phyloP scores from a whole-genome alignment of 106 monocot genomes.

The Acanthochlamys bracteata region DNA sequence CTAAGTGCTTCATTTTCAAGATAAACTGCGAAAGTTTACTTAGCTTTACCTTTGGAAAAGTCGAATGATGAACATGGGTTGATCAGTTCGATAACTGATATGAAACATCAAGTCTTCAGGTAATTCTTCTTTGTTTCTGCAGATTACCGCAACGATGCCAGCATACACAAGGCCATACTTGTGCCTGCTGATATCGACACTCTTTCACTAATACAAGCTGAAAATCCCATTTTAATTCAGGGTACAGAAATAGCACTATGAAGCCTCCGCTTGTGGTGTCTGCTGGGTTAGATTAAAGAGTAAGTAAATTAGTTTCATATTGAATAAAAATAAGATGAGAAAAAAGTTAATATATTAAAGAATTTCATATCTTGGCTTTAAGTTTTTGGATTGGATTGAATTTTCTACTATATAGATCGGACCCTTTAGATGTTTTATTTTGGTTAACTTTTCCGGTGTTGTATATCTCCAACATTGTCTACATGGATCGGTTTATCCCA shows the following conservation, averaged over 20 bases:
- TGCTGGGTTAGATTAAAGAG: no score
- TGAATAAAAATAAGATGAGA: no score
- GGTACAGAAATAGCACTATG: slow-evolving; percentile 76
- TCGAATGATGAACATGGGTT: slow-evolving; percentile 88
- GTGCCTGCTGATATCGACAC: slow-evolving; percentile 91
- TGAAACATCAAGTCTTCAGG: slow-evolving; percentile 92
- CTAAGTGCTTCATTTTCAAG: no score
- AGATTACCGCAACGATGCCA: slow-evolving; percentile 79
- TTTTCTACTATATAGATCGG: no score
- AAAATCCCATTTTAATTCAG: slow-evolving; percentile 89
- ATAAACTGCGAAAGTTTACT: neutral
- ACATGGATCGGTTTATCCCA: slow-evolving; percentile 78
- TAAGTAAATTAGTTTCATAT: no score
- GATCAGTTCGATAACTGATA: slow-evolving; percentile 89
- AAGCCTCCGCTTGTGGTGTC: slow-evolving; percentile 83
- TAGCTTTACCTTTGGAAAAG: slow-evolving; percentile 66
- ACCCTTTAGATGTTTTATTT: no score
- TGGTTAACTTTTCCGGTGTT: no score
- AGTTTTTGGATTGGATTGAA: no score
- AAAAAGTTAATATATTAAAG: no score
- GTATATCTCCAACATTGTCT: no score
- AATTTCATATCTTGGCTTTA: no score
- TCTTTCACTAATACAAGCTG: slow-evolving; percentile 70
- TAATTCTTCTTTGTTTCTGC: slow-evolving; percentile 75
- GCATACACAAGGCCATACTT: slow-evolving; percentile 93